These are phyloP conservation scores for Aspergillus latus DNA, from an alignment of 2,329 filamentous ascomycete genomes.

Conservation along the genomic window DNA sequence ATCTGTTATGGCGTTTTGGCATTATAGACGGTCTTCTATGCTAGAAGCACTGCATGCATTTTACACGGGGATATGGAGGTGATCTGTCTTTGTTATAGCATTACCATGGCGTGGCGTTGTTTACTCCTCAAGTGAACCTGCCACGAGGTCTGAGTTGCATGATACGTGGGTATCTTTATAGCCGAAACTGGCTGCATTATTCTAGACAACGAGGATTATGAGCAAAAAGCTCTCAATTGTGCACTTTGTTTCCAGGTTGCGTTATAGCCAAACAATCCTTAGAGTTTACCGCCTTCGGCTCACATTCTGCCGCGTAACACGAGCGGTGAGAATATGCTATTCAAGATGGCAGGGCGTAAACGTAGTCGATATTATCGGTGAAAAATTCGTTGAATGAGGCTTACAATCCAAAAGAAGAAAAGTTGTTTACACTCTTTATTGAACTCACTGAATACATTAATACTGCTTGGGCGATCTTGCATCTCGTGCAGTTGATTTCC, in stretches of 20 bases:
- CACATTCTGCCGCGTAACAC: background rate
- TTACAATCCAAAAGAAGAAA: too few species aligned
- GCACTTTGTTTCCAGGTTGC: background rate
- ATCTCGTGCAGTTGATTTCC: too few species aligned
- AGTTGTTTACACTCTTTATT: too few species aligned
- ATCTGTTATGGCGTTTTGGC: constrained; percentile 24
- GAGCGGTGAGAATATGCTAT: too few species aligned
- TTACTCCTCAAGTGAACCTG: constrained; percentile 2
- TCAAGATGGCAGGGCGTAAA: too few species aligned
- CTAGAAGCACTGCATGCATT: constrained; percentile 10
- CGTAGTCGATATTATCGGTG: too few species aligned
- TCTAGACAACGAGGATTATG: background rate
- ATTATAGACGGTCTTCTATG: constrained; percentile 16
- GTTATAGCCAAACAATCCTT: background rate
- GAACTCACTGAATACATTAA: too few species aligned
- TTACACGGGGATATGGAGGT: constrained; percentile 14
- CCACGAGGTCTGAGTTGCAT: constrained; percentile 27
- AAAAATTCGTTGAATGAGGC: too few species aligned
- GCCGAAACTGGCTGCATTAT: background rate
- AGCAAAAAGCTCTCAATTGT: background rate
- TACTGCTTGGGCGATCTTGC: too few species aligned
- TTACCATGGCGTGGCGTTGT: constrained; percentile 20
- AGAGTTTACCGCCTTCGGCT: background rate
- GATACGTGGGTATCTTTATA: constrained; percentile 9
- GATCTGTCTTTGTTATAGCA: constrained; percentile 14